phyloP scores from a whole-genome alignment of 345 rosid species.

The Aurinia saxatilis region DNA sequence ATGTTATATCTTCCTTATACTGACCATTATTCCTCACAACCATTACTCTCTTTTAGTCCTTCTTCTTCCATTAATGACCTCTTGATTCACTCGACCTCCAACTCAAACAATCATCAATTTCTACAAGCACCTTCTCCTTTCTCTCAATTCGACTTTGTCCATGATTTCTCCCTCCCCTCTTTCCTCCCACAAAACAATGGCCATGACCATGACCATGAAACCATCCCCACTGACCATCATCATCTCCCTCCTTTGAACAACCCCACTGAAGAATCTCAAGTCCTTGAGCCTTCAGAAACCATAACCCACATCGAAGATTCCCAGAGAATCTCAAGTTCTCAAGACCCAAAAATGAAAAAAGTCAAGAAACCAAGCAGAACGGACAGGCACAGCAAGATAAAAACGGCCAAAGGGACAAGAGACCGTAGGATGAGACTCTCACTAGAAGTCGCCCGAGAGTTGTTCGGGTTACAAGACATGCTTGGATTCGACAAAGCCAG shows the following conservation, averaged over 20 bases:
- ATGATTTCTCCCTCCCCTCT: conserved; percentile 18
- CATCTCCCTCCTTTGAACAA: conserved; percentile 21
- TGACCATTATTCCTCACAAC: conserved; percentile 33
- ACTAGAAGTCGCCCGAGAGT: conserved; percentile 56
- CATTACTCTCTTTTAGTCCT: conserved; percentile 26
- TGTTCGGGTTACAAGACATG: conserved; percentile 80
- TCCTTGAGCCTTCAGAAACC: conserved; percentile 21
- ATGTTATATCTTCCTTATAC: conserved; percentile 25
- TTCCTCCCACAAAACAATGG: conserved; percentile 23
- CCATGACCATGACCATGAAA: conserved; percentile 12
- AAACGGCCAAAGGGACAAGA: conserved; percentile 70
- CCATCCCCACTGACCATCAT: conserved; percentile 8
- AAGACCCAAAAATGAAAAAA: conserved; percentile 16
- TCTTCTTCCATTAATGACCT: conserved; percentile 25
- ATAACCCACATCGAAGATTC: conserved; percentile 28
- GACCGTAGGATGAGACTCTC: conserved; percentile 89
- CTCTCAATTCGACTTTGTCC: conserved; percentile 27
- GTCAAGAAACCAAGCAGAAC: conserved; percentile 42
- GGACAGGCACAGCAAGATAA: conserved; percentile 85
- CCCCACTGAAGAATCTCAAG: conserved; percentile 17
- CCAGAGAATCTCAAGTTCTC: conserved; percentile 17
- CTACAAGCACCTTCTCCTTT: conserved; percentile 42
- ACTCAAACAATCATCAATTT: conserved; percentile 18
- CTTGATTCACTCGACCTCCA: conserved; percentile 18
- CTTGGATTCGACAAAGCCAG: conserved; percentile 76